Percentiles rank a stretch among this genome's conserved stretches.
Evolutionary conservation across 2,329 filamentous ascomycete species (phyloP).

Genomic region (Colletotrichum aenigma): DNA sequence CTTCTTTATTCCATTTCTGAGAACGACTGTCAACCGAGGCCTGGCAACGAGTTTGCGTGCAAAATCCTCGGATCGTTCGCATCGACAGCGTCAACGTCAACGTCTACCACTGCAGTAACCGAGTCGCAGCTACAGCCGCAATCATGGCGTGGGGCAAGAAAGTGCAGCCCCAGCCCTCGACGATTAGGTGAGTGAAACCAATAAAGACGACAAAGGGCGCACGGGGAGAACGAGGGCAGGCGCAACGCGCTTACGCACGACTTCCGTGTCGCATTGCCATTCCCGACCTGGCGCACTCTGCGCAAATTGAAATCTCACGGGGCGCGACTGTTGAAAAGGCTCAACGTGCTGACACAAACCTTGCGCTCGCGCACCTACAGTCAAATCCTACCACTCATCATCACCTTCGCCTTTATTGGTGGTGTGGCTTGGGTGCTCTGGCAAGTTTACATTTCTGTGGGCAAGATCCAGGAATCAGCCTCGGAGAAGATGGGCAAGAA

Average conservation of each 20-base stretch:
- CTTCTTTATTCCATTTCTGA: background rate
- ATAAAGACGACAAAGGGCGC: background rate
- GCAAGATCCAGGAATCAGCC: conserved; percentile 69
- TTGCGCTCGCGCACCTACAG: conserved; percentile 34
- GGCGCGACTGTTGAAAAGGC: background rate
- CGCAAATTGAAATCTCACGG: background rate
- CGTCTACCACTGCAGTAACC: background rate
- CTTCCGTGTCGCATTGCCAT: background rate
- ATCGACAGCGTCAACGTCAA: background rate
- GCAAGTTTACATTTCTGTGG: conserved; percentile 72
- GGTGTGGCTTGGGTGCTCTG: conserved; percentile 70
- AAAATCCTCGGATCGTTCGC: background rate
- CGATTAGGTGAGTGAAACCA: conserved; percentile 2
- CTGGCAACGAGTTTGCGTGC: background rate
- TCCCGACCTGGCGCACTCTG: background rate
- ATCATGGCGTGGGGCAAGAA: conserved; percentile 19
- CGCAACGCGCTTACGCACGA: background rate
- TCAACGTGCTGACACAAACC: background rate
- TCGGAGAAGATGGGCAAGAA: conserved; percentile 75
- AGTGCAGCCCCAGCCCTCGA: conserved; percentile 6
- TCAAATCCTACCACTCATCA: conserved; percentile 69
- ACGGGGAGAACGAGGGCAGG: background rate
- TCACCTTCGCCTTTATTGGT: conserved; percentile 64
- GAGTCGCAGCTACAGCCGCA: background rate
- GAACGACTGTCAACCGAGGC: background rate